Conservation (phyloP, 2,329 filamentous ascomycete species). For the Cercospora zeae-maydis region DNA sequence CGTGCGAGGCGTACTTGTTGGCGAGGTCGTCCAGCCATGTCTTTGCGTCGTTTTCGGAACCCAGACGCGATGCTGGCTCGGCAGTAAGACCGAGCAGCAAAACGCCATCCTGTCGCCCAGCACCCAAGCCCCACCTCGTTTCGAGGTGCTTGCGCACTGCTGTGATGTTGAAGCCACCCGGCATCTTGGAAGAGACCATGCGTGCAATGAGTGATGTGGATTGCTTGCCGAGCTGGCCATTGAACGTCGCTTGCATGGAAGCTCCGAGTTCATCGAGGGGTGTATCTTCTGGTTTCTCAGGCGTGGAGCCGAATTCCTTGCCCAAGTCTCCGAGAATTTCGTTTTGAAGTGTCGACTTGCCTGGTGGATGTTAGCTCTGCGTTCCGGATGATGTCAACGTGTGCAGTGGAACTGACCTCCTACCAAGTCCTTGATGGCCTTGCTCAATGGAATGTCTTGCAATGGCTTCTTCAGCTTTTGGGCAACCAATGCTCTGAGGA, state of each 20-base stretch:
- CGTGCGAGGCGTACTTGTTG: slow-evolving; percentile 81
- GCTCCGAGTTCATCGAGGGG: slow-evolving; percentile 93
- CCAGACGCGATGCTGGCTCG: slow-evolving; percentile 84
- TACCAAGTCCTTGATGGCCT: slow-evolving; percentile 97
- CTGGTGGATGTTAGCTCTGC: slow-evolving; percentile 45
- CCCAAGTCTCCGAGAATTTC: slow-evolving; percentile 96
- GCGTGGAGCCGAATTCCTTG: slow-evolving; percentile 97
- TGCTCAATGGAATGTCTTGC: slow-evolving; percentile 82
- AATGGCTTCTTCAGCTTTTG: slow-evolving; percentile 97
- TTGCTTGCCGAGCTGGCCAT: slow-evolving; percentile 95
- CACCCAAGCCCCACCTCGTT: slow-evolving; percentile 81
- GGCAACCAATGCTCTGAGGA: slow-evolving; percentile 82
- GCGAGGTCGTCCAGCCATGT: slow-evolving; percentile 82
- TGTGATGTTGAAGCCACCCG: slow-evolving; percentile 98
- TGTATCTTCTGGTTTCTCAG: slow-evolving; percentile 96
- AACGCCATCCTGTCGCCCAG: slow-evolving; percentile 86
- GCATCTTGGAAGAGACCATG: slow-evolving; percentile 98
- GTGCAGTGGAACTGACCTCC: slow-evolving; percentile 64
- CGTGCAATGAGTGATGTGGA: slow-evolving; percentile 89
- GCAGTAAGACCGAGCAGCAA: slow-evolving; percentile 85
- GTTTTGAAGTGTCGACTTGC: slow-evolving; percentile 97
- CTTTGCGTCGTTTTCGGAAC: slow-evolving; percentile 87
- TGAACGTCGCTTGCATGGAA: slow-evolving; percentile 97
- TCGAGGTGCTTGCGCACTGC: slow-evolving; percentile 92
- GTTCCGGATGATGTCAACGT: neutral